phyloP scores from a whole-genome alignment of 306 rosid species.

The Erythrophleum fordii region DNA sequence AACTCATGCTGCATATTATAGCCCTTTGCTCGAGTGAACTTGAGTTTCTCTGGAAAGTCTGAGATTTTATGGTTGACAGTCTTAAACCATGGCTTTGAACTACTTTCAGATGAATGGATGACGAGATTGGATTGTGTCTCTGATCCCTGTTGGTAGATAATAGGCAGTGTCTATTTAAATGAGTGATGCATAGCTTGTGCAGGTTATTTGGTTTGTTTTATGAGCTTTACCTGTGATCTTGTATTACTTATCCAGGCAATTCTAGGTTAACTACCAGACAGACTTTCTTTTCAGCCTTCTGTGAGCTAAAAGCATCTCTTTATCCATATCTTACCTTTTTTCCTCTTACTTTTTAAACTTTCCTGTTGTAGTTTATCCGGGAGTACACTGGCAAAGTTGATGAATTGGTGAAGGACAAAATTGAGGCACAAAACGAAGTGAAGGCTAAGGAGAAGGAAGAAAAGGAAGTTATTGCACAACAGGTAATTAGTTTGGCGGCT shows the following conservation, averaged over 20 bases:
- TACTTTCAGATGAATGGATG: not conserved
- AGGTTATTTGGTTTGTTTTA: not conserved
- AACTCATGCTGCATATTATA: not conserved
- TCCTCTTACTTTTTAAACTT: constrained; percentile 22
- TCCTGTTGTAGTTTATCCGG: constrained; percentile 75
- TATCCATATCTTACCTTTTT: constrained; percentile 18
- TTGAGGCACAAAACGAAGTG: constrained; percentile 75
- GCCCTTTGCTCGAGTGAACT: not conserved
- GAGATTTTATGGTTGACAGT: not conserved
- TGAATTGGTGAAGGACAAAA: constrained; percentile 86
- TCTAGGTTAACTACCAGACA: not conserved
- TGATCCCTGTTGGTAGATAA: not conserved
- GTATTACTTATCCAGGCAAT: not conserved
- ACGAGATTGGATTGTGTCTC: not conserved
- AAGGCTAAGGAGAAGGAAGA: constrained; percentile 88
- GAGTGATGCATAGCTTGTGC: not conserved
- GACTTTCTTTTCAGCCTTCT: not conserved
- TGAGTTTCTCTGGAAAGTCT: not conserved
- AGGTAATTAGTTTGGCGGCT: constrained; percentile 57
- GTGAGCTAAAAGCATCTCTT: not conserved
- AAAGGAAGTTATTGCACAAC: constrained; percentile 90
- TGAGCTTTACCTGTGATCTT: not conserved
- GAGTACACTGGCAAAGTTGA: constrained; percentile 97
- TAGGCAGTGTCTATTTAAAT: not conserved
- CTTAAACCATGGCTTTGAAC: not conserved